These are phyloP conservation scores for Solanum acaule DNA, from an alignment of 257 asterid species.

Conservation along the genomic window DNA sequence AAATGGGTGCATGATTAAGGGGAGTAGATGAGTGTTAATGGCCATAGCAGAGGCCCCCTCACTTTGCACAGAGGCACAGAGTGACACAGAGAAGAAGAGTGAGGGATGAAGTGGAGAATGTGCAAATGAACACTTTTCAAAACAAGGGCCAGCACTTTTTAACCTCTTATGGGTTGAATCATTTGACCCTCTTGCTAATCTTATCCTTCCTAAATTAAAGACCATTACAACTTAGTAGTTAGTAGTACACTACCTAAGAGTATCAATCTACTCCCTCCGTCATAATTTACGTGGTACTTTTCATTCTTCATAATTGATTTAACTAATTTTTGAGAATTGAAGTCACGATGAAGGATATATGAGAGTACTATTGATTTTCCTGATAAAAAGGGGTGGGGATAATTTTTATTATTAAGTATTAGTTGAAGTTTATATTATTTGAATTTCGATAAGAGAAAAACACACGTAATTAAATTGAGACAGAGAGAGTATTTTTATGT, in stretches of 20 bases:
- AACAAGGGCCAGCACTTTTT: constrained; percentile 15
- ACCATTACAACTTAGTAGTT: background rate
- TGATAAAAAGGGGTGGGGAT: too few relatives aligned
- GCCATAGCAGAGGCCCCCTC: constrained; percentile 10
- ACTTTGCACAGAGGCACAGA: background rate
- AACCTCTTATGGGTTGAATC: constrained; percentile 29
- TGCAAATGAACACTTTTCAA: constrained; percentile 17
- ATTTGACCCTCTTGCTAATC: constrained; percentile 9
- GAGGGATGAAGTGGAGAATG: background rate
- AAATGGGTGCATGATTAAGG: background rate
- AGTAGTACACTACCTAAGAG: background rate
- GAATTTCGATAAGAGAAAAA: background rate
- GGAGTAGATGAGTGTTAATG: background rate
- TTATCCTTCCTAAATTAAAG: background rate
- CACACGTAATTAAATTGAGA: background rate
- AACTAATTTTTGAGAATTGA: background rate
- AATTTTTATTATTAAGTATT: background rate
- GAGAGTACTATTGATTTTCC: background rate
- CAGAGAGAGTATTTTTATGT: background rate
- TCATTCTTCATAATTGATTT: rapidly evolving
- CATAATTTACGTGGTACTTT: background rate
- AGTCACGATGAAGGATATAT: background rate
- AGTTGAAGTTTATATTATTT: background rate
- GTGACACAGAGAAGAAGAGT: background rate
- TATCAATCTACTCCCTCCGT: background rate